Conservation (phyloP, 106 monocot species). For the Alisma plantagoaquatica region DNA sequence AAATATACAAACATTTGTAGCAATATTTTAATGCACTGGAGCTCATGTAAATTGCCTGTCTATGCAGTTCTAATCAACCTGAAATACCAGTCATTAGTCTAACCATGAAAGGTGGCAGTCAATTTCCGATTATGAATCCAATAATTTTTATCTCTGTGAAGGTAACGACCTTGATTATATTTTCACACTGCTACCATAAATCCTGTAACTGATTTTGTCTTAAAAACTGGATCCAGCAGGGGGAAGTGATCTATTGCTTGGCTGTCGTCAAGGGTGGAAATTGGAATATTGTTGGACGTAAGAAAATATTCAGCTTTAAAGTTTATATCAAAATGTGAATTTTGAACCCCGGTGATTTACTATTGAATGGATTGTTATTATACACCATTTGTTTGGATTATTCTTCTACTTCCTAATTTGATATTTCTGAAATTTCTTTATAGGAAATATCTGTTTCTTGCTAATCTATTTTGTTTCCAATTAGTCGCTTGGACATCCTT, state of each 20-base stretch:
- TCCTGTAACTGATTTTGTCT: background rate
- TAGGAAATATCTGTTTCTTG: background rate
- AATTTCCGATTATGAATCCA: constrained; percentile 54
- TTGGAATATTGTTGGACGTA: constrained; percentile 85
- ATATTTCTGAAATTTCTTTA: background rate
- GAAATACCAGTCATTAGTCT: constrained; percentile 40
- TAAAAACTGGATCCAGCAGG: constrained; percentile 12
- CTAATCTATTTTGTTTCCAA: background rate
- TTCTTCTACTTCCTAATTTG: background rate
- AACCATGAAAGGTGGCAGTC: constrained; percentile 43
- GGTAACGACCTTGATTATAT: constrained; percentile 19
- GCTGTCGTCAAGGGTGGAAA: constrained; percentile 55
- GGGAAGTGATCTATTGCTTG: constrained; percentile 48
- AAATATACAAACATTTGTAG: background rate
- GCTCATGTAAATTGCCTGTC: background rate
- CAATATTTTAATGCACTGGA: background rate
- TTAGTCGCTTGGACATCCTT: no score
- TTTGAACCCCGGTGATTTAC: background rate
- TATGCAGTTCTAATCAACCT: constrained; percentile 38
- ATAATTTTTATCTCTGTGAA: constrained; percentile 30
- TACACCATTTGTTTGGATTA: background rate
- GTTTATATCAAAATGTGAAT: no score
- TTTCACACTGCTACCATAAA: background rate
- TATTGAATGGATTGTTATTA: background rate
- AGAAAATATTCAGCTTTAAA: no score